Evolutionary conservation across 345 rosid species (phyloP).

Genomic region (Adansonia digitata): DNA sequence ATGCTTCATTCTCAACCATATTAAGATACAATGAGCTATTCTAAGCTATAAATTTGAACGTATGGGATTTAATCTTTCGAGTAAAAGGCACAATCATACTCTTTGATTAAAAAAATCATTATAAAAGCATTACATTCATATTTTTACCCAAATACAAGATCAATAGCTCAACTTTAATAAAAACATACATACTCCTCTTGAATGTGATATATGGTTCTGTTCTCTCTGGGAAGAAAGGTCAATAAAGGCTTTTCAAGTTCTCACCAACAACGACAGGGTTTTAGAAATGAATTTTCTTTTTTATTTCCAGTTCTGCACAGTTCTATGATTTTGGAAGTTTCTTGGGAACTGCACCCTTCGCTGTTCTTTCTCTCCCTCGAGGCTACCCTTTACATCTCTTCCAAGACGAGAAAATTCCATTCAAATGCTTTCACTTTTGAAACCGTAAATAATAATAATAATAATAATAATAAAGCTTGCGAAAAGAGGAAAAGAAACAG

Average conservation of each 20-base stretch:
- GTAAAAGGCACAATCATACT: too few relatives aligned
- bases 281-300: not conserved
- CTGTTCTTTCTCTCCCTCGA: not conserved
- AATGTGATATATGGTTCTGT: not conserved
- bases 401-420: slow-evolving; percentile 29
- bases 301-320: not conserved
- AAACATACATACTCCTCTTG: too few relatives aligned
- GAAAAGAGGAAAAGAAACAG: not conserved
- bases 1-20: not conserved
- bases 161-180: too few relatives aligned
- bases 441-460: slow-evolving; percentile 18
- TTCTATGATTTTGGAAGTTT: slow-evolving; percentile 11
- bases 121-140: too few relatives aligned
- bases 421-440: slow-evolving; percentile 52
- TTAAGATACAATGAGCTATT: not conserved
- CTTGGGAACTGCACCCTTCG: slow-evolving; percentile 24
- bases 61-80: too few relatives aligned
- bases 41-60: not conserved
- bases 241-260: not conserved
- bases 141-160: too few relatives aligned
- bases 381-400: slow-evolving; percentile 5
- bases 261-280: not conserved
- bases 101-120: too few relatives aligned
- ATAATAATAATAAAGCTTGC: slow-evolving; percentile 14
- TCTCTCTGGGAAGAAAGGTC: not conserved